Conservation (phyloP, 306 rosid genomes). For the Senna tora region DNA sequence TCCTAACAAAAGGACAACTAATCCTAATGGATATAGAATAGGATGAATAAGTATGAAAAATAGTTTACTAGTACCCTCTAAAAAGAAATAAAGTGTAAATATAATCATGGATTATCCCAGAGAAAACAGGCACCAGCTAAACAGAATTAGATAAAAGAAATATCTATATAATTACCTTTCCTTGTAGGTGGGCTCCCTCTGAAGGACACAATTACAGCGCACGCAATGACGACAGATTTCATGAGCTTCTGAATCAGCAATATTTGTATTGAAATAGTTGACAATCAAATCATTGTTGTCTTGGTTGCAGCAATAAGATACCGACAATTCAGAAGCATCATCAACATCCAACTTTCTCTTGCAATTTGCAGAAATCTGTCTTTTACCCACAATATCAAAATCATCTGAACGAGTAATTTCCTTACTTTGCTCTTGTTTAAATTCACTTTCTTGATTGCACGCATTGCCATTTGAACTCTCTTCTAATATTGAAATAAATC, state of each 20-base stretch:
- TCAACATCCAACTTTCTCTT: constrained; percentile 33
- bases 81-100: background rate
- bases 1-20: background rate
- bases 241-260: constrained; percentile 64
- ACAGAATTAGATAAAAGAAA: constrained; percentile 22
- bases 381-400: background rate
- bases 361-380: background rate
- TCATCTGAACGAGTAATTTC: constrained; percentile 24
- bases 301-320: constrained; percentile 30
- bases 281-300: constrained; percentile 52
- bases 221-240: constrained; percentile 66
- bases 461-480: constrained; percentile 49
- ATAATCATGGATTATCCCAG: background rate
- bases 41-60: background rate
- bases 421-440: constrained; percentile 35
- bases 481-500: constrained; percentile 56
- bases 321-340: constrained; percentile 43
- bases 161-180: constrained; percentile 62
- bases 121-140: constrained; percentile 1
- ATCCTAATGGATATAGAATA: background rate
- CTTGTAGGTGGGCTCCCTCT: constrained; percentile 46
- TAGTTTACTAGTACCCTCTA: constrained; percentile 17
- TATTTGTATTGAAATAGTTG: constrained; percentile 62
- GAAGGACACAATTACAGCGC: constrained; percentile 64
- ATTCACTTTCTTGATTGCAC: constrained; percentile 31